These are phyloP conservation scores for Triadica sebifera DNA, from an alignment of 345 rosid genomes.

Conservation along the genomic window DNA sequence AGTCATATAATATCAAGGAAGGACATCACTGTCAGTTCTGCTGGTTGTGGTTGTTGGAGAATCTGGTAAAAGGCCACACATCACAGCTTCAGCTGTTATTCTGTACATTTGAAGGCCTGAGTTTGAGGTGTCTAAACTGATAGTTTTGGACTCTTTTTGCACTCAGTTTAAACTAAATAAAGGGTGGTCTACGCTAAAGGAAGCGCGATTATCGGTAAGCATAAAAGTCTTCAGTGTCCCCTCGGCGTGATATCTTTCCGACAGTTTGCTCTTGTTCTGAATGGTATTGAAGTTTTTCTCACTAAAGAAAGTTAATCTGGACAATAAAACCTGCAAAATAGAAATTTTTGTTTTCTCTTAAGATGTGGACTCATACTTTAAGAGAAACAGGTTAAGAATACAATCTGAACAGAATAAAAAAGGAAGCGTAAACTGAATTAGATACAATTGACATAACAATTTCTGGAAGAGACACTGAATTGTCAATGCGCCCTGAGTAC, in stretches of 20 bases:
- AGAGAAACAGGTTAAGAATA: too few species aligned
- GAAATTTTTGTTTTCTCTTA: constrained; percentile 3
- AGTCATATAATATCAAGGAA: neutral
- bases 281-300: too few species aligned
- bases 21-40: constrained; percentile 65
- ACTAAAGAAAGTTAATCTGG: constrained; percentile 75
- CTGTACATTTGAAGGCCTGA: constrained; percentile 63
- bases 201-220: too few species aligned
- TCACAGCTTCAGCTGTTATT: constrained; percentile 85
- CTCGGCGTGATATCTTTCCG: too few species aligned
- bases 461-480: neutral
- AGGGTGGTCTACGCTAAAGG: too few species aligned
- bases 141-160: too few species aligned
- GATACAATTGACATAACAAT: neutral
- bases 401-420: neutral
- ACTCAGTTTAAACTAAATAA: too few species aligned
- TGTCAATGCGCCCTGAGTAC: neutral
- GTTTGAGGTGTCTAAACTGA: constrained; percentile 43
- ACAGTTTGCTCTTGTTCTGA: too few species aligned
- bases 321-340: constrained; percentile 65
- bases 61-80: constrained; percentile 81
- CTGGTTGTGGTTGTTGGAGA: constrained; percentile 86
- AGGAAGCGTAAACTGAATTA: neutral
- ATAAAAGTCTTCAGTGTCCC: too few species aligned
- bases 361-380: neutral